Base-by-base conservation (phyloP, 805 yeast species). In the Phaffomyces antillensis region DNA sequence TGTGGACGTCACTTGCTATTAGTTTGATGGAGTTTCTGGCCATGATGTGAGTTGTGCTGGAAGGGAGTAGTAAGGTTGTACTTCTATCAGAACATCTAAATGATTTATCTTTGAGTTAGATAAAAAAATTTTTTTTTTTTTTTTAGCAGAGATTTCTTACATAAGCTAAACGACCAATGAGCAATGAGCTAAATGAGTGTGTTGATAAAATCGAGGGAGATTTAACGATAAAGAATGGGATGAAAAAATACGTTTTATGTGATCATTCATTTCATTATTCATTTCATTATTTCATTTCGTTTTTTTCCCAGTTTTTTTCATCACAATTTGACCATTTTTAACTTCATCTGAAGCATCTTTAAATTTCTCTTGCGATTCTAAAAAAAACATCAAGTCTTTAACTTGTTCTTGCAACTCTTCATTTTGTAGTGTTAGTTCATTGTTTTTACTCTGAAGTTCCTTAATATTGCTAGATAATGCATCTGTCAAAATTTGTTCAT, bases 361-460 rank as follows among this genome's bases (percentile, higher is more conserved):
- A 55, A 87, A 75, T 63, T 83, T 85, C 45, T 80, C 83, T 57
- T 77, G 85, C 0, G 85, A 73, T 47, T 84, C 91, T 35, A 88
- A 63, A 56, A 70, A 86, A 50, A 86, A 83, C 96, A 89, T 86
- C 43, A 88, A 61, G 60, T 88, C 96, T 26, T 72, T 76, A 4
- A 79, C 79, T 58, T 83, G 86, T 36, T 81, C 87, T 37, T 71
- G 60, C 28, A 83, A 57, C 3, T 78, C 86, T 11, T 58, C 59
- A 12, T 75, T 79, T 40, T 72, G 66, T 3, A 47, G 47, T 37
- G 64, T 62, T 25, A 79, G 45, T 18, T 51, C 46, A 15, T 61
- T 53, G 36, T 70, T 69, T 18, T 62, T 56, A 30, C 43, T 30
- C 18, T 60, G 48, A 5, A 76, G 41, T 3, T 52, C 52, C 20